Base-by-base conservation (phyloP, 441 rosid species). In the Corymbia citriodora region DNA sequence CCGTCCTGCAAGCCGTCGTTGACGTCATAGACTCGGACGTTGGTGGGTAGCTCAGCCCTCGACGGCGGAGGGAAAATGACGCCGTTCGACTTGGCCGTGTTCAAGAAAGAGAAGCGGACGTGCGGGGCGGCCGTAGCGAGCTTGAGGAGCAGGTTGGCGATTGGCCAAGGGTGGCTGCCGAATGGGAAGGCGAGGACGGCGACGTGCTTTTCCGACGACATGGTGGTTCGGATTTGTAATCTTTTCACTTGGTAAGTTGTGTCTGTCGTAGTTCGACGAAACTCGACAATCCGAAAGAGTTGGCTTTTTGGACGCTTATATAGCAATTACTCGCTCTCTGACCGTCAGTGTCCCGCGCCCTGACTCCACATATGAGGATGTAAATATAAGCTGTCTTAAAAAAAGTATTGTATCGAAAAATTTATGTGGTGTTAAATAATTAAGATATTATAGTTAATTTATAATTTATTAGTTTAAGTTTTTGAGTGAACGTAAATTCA, bases 191-290 rank as follows among this genome's bases (percentile, higher is more conserved):
- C 54, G 54, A 89, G 61, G 33, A 89, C 88, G 27, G 74, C 88
- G 7, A 89, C 79, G 7, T 89, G 90, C 18, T 65, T 61, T 31
- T 82, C 85, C 16, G 55, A 96, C 95, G 57, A 92, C 95, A 74
- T 74, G 49, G 27, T 40, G 9, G 29, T 21, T 18, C 18, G 23
- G 33, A 29, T 29, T 68, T 31, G 23, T 68, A 68, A 68, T 68
- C 74, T 68, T 68, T 68, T 68, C 45, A 17, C 74, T 40, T 31
- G 21, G 23, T 4, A 16, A 68, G 74, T 31, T 8, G 31, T 0
- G 74, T 8, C 16, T 0, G 74, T 16, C 16, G 23, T 15, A 68
- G 12, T 31, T 68, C 40, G 7, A 68, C 11, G 40, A 68, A 68
- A n/a, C 2, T 9, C 5, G 40, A 5, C 36, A 63, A 29, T 70